Conservation (phyloP, 371 early-diverging fungal species). For the Blastocladiella emersonii region DNA sequence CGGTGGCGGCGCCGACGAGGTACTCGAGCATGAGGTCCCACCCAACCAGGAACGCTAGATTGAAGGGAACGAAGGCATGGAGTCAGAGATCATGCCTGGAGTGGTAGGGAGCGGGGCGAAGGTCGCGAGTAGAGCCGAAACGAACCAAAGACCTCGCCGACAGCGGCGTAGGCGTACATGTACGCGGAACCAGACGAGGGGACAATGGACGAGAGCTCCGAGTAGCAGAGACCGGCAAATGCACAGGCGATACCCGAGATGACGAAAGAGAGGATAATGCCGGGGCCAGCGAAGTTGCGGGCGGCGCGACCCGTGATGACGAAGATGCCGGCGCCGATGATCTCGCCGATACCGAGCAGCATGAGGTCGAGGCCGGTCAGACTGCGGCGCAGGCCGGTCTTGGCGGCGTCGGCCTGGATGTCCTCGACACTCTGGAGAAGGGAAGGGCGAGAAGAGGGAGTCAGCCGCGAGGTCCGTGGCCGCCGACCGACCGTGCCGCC, state of each 20-base stretch:
- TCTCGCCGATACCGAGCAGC: slow-evolving; percentile 45
- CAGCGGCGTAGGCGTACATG: slow-evolving; percentile 65
- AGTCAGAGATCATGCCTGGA: too few species aligned
- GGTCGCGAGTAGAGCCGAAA: too few species aligned
- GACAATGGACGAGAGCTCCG: slow-evolving; percentile 68
- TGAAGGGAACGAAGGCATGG: too few species aligned
- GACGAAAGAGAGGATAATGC: slow-evolving; percentile 56
- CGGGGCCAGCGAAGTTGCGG: slow-evolving; percentile 61
- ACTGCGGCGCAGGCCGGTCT: slow-evolving; percentile 12
- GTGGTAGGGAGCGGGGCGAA: too few species aligned
- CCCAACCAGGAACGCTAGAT: too few species aligned
- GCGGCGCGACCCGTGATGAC: slow-evolving; percentile 56
- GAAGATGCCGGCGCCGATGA: slow-evolving; percentile 55
- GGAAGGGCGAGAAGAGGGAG: too few species aligned
- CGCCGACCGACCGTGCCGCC: too few species aligned
- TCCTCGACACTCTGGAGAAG: too few species aligned
- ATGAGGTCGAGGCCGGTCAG: slow-evolving; percentile 26
- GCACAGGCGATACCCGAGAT: slow-evolving; percentile 22
- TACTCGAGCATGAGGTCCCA: too few species aligned
- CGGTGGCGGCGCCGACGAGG: too few species aligned
- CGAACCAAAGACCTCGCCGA: slow-evolving; percentile 71
- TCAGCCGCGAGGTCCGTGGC: too few species aligned
- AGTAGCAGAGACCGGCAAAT: slow-evolving; percentile 61
- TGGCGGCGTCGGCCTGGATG: too few species aligned
- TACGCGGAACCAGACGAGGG: slow-evolving; percentile 74